Conservation (phyloP, 805 yeast species). For the Lipomyces yamadae region DNA sequence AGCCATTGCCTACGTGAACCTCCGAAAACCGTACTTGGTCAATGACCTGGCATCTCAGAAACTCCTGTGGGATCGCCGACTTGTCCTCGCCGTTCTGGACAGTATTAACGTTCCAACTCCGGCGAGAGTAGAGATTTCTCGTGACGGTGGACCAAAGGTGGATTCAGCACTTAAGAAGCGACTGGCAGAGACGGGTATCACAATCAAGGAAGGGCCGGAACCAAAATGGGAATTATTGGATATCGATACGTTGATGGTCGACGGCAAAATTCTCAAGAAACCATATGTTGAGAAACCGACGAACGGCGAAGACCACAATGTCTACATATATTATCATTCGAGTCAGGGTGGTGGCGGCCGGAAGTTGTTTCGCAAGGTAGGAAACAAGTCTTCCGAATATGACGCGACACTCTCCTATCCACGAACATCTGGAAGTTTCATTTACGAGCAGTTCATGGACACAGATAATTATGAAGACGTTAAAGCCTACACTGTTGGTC, state of each 20-base stretch:
- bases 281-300: slow-evolving; percentile 99
- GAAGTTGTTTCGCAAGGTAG: slow-evolving; percentile 89
- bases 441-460: slow-evolving; percentile 95
- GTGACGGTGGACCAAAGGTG: slow-evolving; percentile 96
- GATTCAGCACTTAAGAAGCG: slow-evolving; percentile 68
- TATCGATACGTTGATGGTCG: slow-evolving; percentile 78
- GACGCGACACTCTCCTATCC: slow-evolving; percentile 78
- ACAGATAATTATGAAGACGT: slow-evolving; percentile 98
- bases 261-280: slow-evolving; percentile 72
- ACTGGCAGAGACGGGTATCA: slow-evolving; percentile 66
- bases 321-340: slow-evolving; percentile 85
- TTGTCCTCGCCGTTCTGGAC: slow-evolving; percentile 78
- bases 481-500: slow-evolving; percentile 96
- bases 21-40: slow-evolving; percentile 85
- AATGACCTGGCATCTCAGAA: slow-evolving; percentile 92
- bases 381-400: slow-evolving; percentile 94
- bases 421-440: slow-evolving; percentile 86
- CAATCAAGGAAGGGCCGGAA: slow-evolving; percentile 54
- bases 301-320: slow-evolving; percentile 98
- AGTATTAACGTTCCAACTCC: slow-evolving; percentile 91
- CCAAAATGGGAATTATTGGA: slow-evolving; percentile 71
- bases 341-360: slow-evolving; percentile 98
- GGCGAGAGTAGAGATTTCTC: slow-evolving; percentile 78
- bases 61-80: slow-evolving; percentile 95
- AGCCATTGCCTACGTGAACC: slow-evolving; percentile 86